These are phyloP conservation scores for Chenopodium album DNA, from an alignment of 148 eudicot species.

Conservation along the genomic window DNA sequence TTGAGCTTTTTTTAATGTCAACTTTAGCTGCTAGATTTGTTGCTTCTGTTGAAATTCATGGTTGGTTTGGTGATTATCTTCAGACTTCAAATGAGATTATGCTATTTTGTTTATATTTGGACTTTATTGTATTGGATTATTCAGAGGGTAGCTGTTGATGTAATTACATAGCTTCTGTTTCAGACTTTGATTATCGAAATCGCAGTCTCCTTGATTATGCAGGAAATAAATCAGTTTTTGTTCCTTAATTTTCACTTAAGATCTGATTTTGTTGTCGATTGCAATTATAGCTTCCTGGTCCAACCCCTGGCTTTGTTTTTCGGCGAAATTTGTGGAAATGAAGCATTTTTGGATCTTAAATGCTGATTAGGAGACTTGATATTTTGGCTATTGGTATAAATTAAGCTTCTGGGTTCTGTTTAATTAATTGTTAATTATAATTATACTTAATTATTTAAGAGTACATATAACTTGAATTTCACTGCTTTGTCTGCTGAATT, in stretches of 20 bases:
- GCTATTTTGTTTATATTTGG: background rate
- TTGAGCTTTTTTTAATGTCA: background rate
- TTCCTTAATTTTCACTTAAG: background rate
- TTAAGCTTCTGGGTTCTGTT: background rate
- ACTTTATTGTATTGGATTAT: background rate
- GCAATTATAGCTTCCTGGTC: background rate
- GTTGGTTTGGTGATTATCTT: background rate
- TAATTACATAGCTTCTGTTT: background rate
- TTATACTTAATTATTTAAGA: background rate
- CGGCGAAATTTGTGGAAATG: background rate
- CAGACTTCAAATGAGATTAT: background rate
- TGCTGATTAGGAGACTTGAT: background rate
- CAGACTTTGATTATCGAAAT: background rate
- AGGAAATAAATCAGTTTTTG: background rate
- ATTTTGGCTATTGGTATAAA: background rate
- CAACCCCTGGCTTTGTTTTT: background rate
- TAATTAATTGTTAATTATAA: background rate
- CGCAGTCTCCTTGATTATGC: background rate
- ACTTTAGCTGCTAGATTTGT: background rate
- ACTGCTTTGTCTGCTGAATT: conserved; percentile 11
- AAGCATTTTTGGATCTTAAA: background rate
- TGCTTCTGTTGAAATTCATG: background rate
- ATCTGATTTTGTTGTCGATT: background rate
- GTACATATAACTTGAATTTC: background rate
- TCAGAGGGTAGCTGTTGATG: background rate